Conservation (phyloP, 2,329 filamentous ascomycete species). For the Myriosclerotinia curreyana region DNA sequence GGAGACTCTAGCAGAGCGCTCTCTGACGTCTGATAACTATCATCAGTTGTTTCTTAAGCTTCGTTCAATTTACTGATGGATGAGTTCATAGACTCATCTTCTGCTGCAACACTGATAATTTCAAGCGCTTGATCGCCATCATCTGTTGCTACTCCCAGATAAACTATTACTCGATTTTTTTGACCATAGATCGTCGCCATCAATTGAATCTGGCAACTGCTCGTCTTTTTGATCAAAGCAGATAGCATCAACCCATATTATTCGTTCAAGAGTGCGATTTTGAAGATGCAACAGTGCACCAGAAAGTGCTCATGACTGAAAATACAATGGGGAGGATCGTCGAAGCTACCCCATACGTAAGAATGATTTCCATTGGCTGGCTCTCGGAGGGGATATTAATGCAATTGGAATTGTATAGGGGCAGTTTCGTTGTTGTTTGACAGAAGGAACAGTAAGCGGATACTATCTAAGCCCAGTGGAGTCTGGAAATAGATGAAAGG, state of each 20-base stretch:
- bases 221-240: slow-evolving; percentile 16
- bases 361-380: not conserved
- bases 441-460: not conserved
- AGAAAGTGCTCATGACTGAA: not conserved
- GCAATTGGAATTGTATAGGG: not conserved
- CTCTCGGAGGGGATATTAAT: slow-evolving; percentile 6
- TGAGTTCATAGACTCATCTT: not conserved
- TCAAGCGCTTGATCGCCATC: slow-evolving; percentile 18
- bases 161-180: slow-evolving; percentile 24
- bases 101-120: slow-evolving; percentile 16
- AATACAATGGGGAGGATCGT: slow-evolving; percentile 18
- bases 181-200: slow-evolving; percentile 26
- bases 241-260: slow-evolving; percentile 18
- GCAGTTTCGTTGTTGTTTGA: not conserved
- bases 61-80: not conserved
- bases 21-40: too few relatives aligned
- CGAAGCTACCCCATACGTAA: slow-evolving; percentile 19
- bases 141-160: slow-evolving; percentile 23
- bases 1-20: too few relatives aligned
- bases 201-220: slow-evolving; percentile 16
- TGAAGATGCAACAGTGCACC: slow-evolving; percentile 19
- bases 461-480: not conserved
- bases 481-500: not conserved
- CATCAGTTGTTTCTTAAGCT: too few relatives aligned
- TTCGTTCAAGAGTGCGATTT: slow-evolving; percentile 15